These are phyloP conservation scores for Trebouxiophyceae sp. DNA, from an alignment of 163 green algal genomes.

Conservation along the genomic window DNA sequence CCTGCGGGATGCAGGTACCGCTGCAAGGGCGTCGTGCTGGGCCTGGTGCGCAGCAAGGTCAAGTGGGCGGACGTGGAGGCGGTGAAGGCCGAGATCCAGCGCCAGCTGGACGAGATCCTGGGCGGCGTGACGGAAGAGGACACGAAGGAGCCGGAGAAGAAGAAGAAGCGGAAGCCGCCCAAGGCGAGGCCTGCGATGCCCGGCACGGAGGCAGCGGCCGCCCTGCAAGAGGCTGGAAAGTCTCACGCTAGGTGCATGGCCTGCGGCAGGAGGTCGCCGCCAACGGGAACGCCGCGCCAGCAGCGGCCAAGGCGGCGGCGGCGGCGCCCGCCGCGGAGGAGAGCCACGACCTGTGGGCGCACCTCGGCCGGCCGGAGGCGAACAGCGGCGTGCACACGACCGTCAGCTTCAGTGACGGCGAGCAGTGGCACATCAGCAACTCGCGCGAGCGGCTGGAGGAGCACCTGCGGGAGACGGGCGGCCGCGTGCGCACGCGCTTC, in stretches of 20 bases:
- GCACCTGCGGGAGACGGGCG: conserved; percentile 70
- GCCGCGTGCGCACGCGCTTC: conserved; percentile 86
- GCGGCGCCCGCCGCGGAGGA: too few relatives aligned
- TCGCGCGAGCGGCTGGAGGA: conserved; percentile 54
- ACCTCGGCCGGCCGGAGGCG: conserved; percentile 55
- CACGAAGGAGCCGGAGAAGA: conserved; percentile 53
- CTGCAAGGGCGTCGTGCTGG: conserved; percentile 69
- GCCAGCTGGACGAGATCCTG: conserved; percentile 62
- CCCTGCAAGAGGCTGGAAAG: not conserved
- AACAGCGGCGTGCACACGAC: conserved; percentile 84
- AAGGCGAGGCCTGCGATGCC: not conserved
- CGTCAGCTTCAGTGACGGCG: conserved; percentile 68
- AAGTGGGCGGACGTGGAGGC: conserved; percentile 73
- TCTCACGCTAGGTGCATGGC: too few relatives aligned
- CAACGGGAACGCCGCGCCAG: not conserved
- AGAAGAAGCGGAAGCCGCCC: conserved; percentile 23
- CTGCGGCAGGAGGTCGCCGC: too few relatives aligned
- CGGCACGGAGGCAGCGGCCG: not conserved
- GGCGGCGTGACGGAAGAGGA: conserved; percentile 85
- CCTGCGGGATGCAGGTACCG: conserved; percentile 84
- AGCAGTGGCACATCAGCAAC: conserved; percentile 78
- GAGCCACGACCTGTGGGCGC: conserved; percentile 53
- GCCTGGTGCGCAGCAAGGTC: conserved; percentile 40
- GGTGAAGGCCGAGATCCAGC: conserved; percentile 52
- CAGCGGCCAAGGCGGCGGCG: too few relatives aligned